phyloP scores from a whole-genome alignment of 208 protist genomes.

The Trypanosoma theileri region DNA sequence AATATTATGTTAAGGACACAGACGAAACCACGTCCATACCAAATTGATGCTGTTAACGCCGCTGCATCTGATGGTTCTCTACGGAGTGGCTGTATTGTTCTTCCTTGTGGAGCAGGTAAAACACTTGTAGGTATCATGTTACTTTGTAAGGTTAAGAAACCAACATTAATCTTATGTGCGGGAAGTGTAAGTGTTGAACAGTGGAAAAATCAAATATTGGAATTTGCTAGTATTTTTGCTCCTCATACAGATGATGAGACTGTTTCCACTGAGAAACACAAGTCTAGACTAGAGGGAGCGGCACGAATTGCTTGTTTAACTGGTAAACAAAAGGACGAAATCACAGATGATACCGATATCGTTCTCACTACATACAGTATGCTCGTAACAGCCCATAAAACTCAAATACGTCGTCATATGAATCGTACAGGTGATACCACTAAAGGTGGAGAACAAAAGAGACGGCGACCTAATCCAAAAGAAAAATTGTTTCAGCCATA shows the following conservation, averaged over 20 bases:
- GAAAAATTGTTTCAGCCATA: conserved; percentile 79
- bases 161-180: conserved; percentile 94
- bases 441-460: conserved; percentile 26
- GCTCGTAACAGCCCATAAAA: conserved; percentile 88
- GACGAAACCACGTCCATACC: conserved; percentile 78
- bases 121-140: conserved; percentile 99
- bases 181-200: conserved; percentile 95
- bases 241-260: conserved; percentile 18
- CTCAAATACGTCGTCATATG: conserved; percentile 40
- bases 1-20: conserved; percentile 68
- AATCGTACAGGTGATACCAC: neutral
- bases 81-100: conserved; percentile 96
- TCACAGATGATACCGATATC: conserved; percentile 88
- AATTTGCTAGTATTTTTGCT: conserved; percentile 79
- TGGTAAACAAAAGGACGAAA: conserved; percentile 88
- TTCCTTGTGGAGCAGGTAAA: conserved; percentile 99
- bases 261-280: neutral
- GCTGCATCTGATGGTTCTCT: conserved; percentile 53
- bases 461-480: conserved; percentile 53
- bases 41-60: conserved; percentile 81
- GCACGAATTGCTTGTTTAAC: conserved; percentile 91
- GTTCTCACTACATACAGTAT: conserved; percentile 99
- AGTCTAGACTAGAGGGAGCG: conserved; percentile 38
- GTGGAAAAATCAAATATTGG: conserved; percentile 95
- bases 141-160: conserved; percentile 94